Conservation (phyloP, 2,329 filamentous ascomycete species). For the Cordyceps pruinosa region DNA sequence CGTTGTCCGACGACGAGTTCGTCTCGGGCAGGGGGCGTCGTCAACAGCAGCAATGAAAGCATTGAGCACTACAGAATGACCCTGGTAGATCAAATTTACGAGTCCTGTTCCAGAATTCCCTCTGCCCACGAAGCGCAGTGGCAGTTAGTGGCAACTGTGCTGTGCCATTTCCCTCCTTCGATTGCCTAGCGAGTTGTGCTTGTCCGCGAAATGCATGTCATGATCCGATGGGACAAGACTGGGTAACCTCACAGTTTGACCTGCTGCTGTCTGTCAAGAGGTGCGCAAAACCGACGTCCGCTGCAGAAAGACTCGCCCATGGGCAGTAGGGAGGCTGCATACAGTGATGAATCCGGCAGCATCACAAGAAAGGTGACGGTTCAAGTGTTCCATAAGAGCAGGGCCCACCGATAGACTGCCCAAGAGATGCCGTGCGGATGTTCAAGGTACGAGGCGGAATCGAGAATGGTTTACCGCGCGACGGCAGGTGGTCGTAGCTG, state of each 20-base stretch:
- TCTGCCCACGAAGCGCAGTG: background rate
- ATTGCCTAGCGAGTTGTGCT: background rate
- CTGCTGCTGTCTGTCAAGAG: background rate
- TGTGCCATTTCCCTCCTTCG: background rate
- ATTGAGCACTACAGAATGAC: conserved; percentile 11
- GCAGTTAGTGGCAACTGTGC: background rate
- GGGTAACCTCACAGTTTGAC: background rate
- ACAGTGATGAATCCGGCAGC: background rate
- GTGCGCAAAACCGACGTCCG: background rate
- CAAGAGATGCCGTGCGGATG: background rate
- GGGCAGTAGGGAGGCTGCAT: background rate
- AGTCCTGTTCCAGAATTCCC: background rate
- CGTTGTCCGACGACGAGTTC: background rate
- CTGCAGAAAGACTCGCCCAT: background rate
- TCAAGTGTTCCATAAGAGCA: too few species aligned
- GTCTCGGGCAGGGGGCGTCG: background rate
- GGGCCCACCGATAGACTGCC: background rate
- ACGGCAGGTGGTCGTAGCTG: background rate
- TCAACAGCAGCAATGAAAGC: conserved; percentile 4
- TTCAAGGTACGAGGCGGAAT: background rate
- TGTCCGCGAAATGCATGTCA: background rate
- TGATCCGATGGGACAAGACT: background rate
- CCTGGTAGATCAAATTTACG: conserved; percentile 12
- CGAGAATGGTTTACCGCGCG: background rate
- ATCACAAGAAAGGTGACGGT: background rate